A percentile compares a stretch with the other conserved stretches of the same genome.
These are phyloP conservation scores for Cordyceps pruinosa DNA, from an alignment of 2,329 filamentous ascomycete species.

Conservation along the genomic window DNA sequence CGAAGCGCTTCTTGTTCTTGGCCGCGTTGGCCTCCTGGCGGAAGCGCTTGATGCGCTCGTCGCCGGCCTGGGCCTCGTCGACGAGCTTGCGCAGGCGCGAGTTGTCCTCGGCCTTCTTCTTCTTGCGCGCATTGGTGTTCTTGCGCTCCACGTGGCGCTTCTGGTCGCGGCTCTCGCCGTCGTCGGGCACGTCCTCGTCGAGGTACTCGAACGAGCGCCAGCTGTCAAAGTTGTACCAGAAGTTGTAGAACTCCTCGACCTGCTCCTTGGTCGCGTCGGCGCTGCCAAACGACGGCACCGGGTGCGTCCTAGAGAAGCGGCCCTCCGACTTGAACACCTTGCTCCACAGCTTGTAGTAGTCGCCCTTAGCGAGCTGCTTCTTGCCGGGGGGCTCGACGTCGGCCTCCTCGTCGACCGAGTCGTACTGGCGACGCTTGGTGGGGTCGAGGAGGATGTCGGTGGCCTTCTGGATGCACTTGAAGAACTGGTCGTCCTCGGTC, in stretches of 20 bases:
- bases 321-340: constrained; percentile 85
- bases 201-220: constrained; percentile 98
- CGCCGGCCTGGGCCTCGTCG: constrained; percentile 74
- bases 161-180: constrained; percentile 98
- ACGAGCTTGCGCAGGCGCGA: constrained; percentile 82
- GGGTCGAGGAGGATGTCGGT: constrained; percentile 91
- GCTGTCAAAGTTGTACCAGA: constrained; percentile 99
- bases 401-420: constrained; percentile 90
- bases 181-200: constrained; percentile 96
- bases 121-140: constrained; percentile 94
- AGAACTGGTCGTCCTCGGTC: constrained; percentile 93
- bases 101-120: constrained; percentile 99
- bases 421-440: constrained; percentile 85
- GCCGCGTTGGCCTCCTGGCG: constrained; percentile 80
- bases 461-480: constrained; percentile 99
- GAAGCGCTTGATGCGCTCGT: constrained; percentile 98
- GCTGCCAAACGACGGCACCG: constrained; percentile 79
- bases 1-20: constrained; percentile 92
- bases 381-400: constrained; percentile 89
- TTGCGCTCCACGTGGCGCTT: constrained; percentile 98
- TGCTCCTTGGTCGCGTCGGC: constrained; percentile 81
- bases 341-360: constrained; percentile 94
- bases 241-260: constrained; percentile 96
- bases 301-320: constrained; percentile 86
- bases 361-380: constrained; percentile 78